A percentile compares a stretch with the other conserved stretches of the same genome.
These are phyloP conservation scores for Starmerella sirachaensis DNA, from an alignment of 805 yeast genomes.

Conservation along the genomic window DNA sequence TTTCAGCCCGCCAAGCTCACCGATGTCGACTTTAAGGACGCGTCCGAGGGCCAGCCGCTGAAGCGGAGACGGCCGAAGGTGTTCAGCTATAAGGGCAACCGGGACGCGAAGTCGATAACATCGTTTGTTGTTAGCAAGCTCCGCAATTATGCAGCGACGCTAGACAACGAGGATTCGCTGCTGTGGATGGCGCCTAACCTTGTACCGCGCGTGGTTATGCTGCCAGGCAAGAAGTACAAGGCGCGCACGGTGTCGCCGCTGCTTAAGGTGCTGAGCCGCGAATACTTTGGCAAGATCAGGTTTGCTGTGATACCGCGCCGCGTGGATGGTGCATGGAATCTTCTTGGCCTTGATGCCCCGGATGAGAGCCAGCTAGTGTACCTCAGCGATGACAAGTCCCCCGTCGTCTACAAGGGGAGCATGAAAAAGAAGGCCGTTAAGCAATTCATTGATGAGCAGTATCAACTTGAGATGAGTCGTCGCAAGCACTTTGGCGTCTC, in stretches of 20 bases:
- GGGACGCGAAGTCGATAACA: constrained; percentile 24
- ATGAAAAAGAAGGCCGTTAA: constrained; percentile 22
- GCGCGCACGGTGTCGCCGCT: constrained; percentile 24
- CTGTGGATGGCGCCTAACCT: constrained; percentile 22
- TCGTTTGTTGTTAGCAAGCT: constrained; percentile 23
- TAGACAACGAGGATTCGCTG: constrained; percentile 19
- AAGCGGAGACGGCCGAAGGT: constrained; percentile 22
- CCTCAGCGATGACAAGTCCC: constrained; percentile 21
- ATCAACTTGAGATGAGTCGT: constrained; percentile 21
- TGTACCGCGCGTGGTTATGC: constrained; percentile 24
- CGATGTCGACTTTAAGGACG: constrained; percentile 21
- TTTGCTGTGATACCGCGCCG: constrained; percentile 25
- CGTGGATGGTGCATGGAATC: constrained; percentile 22
- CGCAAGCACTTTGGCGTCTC: constrained; percentile 11
- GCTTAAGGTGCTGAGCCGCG: constrained; percentile 25
- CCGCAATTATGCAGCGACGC: constrained; percentile 25
- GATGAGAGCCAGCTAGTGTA: constrained; percentile 23
- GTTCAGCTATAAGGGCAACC: constrained; percentile 26
- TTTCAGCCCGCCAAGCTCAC: constrained; percentile 67
- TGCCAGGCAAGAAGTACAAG: constrained; percentile 23
- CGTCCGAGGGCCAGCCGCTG: constrained; percentile 22
- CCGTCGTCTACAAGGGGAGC: constrained; percentile 24
- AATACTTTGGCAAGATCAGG: constrained; percentile 24
- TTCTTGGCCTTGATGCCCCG: constrained; percentile 20
- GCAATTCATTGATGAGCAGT: constrained; percentile 24